Evolutionary conservation across 75 land plant species (phyloP).

Genomic region (Pinus tabuliformis): DNA sequence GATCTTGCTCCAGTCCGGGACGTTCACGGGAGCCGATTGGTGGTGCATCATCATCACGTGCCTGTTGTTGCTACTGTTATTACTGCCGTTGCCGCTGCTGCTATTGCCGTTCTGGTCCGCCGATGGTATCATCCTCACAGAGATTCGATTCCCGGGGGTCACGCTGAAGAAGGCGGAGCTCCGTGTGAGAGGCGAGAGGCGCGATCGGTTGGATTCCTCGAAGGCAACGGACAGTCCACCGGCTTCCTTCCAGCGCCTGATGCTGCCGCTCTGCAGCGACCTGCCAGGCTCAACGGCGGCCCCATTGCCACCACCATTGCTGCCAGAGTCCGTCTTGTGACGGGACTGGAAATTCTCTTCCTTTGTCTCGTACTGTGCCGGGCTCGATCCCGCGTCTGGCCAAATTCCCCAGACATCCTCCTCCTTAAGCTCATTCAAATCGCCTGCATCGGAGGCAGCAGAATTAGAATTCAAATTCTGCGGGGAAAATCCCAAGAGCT

Average conservation of each 20-base stretch:
- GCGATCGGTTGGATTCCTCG: slow-evolving; percentile 13
- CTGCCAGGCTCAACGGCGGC: neutral
- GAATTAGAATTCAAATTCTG: neutral
- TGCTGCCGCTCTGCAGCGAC: neutral
- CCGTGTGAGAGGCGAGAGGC: slow-evolving; percentile 18
- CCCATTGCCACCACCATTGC: neutral
- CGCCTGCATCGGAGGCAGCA: neutral
- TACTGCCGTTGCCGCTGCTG: slow-evolving; percentile 6
- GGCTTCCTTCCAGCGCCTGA: slow-evolving; percentile 23
- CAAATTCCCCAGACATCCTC: slow-evolving; percentile 22
- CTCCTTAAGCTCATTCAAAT: slow-evolving; percentile 18
- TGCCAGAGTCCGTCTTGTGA: slow-evolving; percentile 3
- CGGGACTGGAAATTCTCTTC: neutral
- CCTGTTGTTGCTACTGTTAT: neutral
- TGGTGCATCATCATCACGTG: slow-evolving; percentile 5
- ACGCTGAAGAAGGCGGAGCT: neutral
- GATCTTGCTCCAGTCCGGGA: slow-evolving; percentile 56
- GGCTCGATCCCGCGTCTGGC: neutral
- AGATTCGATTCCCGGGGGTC: neutral
- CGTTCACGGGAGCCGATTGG: slow-evolving; percentile 76
- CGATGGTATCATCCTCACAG: neutral
- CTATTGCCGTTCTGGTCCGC: slow-evolving; percentile 12
- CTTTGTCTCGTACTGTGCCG: neutral
- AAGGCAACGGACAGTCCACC: slow-evolving; percentile 24
- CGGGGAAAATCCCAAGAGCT: neutral